Base-by-base conservation (phyloP, 2,329 filamentous ascomycete genomes). In the Xylaria multiplex region DNA sequence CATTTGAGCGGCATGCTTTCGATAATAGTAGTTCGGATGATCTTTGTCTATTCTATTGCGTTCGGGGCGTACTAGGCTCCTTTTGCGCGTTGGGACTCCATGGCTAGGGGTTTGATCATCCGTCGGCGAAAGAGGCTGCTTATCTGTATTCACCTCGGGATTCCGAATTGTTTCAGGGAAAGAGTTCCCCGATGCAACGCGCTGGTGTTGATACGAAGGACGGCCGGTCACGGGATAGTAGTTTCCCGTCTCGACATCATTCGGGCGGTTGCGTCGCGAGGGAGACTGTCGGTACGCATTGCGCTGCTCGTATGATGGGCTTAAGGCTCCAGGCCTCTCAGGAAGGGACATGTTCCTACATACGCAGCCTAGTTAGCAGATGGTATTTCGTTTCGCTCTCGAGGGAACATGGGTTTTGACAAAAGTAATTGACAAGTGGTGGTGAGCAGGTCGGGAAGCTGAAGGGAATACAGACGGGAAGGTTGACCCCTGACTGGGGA, bases 1-100 rank as follows among this genome's bases (percentile, higher is more conserved):
- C 93, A 99, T 97, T 70, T 95, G 92, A 74, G 93, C 92, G 9
- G 96, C 93, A 86, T 97, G 94, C 78, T 97, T 92, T 72, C 93
- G 90, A 80, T 99, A 99, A 80, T 97, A 88, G 77, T 97, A 99
- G 78, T 98, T 96, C 14, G 94, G 93, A 77, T 98, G 93, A 72
- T 94, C 91, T 70, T 86, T 89, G 72, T 94, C 91, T 72, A 97
- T 93, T 72, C 91, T 88, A 74, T 91, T 91, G 71, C 96, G 88
- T 80, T 99, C 96, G 0, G 96, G 96, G 68, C 92, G 87, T 76
- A 99, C 90, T 69, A 99, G 83, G 78, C 93, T 97, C 77, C 91
- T 89, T 81, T 98, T 98, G 73, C 94, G 89, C 67, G 66, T 79
- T 76, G 58, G 80, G 74, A 67, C 69, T 69, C 62, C 73, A 53